Conservation (phyloP, 768 basidiomycete species). For the Hericium rajendrae region DNA sequence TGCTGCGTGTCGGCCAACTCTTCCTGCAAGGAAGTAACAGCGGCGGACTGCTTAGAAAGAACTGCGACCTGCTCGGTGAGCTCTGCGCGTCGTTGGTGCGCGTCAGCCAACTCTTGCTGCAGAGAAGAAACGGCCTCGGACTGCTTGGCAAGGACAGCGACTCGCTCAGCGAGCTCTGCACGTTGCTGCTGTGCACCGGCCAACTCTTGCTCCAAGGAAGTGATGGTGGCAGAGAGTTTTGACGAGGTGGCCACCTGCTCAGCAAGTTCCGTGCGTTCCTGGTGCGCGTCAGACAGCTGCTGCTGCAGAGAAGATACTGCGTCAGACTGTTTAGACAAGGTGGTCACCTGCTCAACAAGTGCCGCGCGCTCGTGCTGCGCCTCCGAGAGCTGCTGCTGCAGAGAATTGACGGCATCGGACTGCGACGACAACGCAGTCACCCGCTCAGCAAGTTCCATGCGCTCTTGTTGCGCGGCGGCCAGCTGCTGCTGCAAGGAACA, state of each 20-base stretch:
- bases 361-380: neutral
- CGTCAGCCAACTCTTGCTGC: conserved; percentile 38
- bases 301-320: conserved; percentile 39
- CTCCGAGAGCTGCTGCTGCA: conserved; percentile 47
- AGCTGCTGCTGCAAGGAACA: conserved; percentile 42
- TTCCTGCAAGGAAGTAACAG: conserved; percentile 39
- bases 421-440: conserved; percentile 44
- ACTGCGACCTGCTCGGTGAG: conserved; percentile 32
- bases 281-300: conserved; percentile 33
- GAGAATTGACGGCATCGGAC: conserved; percentile 29
- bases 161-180: too few species aligned
- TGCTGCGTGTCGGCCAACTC: conserved; percentile 45
- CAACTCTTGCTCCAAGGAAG: conserved; percentile 41
- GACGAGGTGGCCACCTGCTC: conserved; percentile 32
- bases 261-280: conserved; percentile 34
- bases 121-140: conserved; percentile 32
- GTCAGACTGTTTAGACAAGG: conserved; percentile 34
- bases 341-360: neutral
- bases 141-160: conserved; percentile 39
- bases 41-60: conserved; percentile 32
- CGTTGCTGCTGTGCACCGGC: conserved; percentile 28
- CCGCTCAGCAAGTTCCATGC: conserved; percentile 32
- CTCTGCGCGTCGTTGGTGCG: conserved; percentile 31
- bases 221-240: neutral
- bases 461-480: conserved; percentile 27